Evolutionary conservation across 2,329 filamentous ascomycete genomes (phyloP).

Genomic region (Chaetomium olivaceum): DNA sequence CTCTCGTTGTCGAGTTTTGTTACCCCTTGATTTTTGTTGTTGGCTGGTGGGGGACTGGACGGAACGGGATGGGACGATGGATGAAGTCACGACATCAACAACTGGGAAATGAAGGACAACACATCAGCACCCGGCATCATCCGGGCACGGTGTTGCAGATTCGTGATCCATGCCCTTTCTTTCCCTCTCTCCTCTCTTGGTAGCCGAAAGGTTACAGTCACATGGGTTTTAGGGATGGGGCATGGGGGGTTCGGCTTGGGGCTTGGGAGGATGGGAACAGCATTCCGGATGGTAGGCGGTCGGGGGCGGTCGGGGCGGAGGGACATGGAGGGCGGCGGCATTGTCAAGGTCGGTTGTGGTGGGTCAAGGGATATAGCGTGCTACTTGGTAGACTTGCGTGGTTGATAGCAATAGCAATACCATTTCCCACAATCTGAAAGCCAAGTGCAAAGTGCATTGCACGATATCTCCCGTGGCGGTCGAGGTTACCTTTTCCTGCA

Average conservation of each 20-base stretch:
- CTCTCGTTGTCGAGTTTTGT: slow-evolving; percentile 2
- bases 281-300: background rate
- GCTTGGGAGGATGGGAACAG: background rate
- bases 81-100: slow-evolving; percentile 10
- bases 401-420: slow-evolving; percentile 16
- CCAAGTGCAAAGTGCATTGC: background rate
- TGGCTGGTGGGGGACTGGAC: background rate
- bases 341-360: background rate
- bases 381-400: background rate
- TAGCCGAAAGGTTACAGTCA: background rate
- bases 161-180: background rate
- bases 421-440: slow-evolving; percentile 3
- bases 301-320: background rate
- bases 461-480: background rate
- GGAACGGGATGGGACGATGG: slow-evolving; percentile 5
- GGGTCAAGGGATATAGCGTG: background rate
- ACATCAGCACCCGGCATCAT: background rate
- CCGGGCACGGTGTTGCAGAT: background rate
- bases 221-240: background rate
- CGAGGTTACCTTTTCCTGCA: background rate
- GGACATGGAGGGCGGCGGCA: background rate
- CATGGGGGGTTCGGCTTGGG: background rate
- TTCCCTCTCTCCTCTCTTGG: background rate
- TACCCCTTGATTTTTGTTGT: background rate
- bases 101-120: slow-evolving; percentile 11